A percentile compares a stretch with the other conserved stretches of the same genome.
Conservation (phyloP, 345 rosid genomes). For the Euphorbia peplus region DNA sequence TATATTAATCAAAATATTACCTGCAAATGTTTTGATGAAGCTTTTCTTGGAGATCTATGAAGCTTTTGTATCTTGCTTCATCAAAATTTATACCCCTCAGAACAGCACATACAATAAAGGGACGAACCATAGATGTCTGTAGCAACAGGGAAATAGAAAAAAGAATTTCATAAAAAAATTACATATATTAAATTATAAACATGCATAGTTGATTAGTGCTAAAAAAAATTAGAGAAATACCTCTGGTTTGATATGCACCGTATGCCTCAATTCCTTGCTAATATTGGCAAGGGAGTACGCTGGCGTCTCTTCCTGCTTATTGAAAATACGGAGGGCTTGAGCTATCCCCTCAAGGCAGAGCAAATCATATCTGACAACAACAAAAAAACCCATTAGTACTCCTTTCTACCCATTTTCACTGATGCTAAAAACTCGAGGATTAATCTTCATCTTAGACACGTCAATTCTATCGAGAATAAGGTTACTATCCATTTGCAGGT, state of each 20-base stretch:
- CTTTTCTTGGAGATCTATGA: conserved; percentile 95
- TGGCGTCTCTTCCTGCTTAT: conserved; percentile 56
- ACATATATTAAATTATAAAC: background rate
- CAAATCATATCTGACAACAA: conserved; percentile 67
- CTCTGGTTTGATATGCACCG: conserved; percentile 73
- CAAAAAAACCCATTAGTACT: background rate
- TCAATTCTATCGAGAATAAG: background rate
- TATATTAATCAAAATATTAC: conserved; percentile 31
- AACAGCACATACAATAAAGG: conserved; percentile 79
- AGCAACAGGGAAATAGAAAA: conserved; percentile 3
- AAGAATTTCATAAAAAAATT: conserved; percentile 13
- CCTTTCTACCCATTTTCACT: background rate
- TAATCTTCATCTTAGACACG: background rate
- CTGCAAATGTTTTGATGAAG: conserved; percentile 93
- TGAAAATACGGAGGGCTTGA: conserved; percentile 87
- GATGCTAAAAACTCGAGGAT: background rate
- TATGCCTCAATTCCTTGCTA: conserved; percentile 46
- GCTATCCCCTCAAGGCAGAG: conserved; percentile 97
- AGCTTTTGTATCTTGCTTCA: conserved; percentile 87
- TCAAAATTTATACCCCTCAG: conserved; percentile 76
- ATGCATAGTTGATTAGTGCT: background rate
- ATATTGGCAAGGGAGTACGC: conserved; percentile 40
- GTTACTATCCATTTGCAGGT: background rate
- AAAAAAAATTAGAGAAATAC: conserved; percentile 26
- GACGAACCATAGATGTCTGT: conserved; percentile 72